Evolutionary conservation across 257 asterid genomes (phyloP).

Genomic region (Henckelia pumila): DNA sequence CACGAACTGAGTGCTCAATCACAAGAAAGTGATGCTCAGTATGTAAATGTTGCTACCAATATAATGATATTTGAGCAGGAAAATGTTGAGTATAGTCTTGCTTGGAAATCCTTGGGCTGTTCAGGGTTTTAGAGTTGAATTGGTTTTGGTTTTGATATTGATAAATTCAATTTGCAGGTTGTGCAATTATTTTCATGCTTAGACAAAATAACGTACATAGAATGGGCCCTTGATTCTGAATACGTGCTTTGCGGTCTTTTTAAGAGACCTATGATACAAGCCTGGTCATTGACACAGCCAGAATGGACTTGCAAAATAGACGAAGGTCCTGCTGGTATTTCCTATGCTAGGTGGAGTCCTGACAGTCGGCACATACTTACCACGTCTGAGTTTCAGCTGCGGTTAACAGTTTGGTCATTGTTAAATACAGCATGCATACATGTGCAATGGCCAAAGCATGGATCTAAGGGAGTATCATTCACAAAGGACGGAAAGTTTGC

Average conservation of each 20-base stretch:
- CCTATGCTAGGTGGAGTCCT: conserved; percentile 99
- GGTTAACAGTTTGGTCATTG: conserved; percentile 94
- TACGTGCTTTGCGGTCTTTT: conserved; percentile 89
- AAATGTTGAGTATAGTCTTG: not conserved
- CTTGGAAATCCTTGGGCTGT: conserved; percentile 9
- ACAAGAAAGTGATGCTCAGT: conserved; percentile 2
- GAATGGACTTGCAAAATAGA: conserved; percentile 99
- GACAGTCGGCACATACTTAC: conserved; percentile 99
- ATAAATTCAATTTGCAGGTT: conserved; percentile 47
- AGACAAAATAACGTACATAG: conserved; percentile 89
- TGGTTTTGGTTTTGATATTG: conserved; percentile 16
- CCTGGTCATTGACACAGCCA: conserved; percentile 93
- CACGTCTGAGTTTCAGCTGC: conserved; percentile 88
- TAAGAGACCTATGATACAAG: conserved; percentile 95
- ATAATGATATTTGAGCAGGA: not conserved
- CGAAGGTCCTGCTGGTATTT: conserved; percentile 94
- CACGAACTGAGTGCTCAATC: not conserved
- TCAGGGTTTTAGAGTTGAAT: conserved; percentile 20
- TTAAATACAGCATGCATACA: conserved; percentile 93
- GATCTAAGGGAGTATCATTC: conserved; percentile 92
- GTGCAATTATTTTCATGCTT: conserved; percentile 88
- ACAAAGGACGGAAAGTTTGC: conserved; percentile 96
- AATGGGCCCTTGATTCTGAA: conserved; percentile 97
- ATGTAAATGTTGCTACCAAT: not conserved
- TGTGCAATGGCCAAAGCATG: conserved; percentile 95